Evolutionary conservation across 768 basidiomycete genomes (phyloP).

Genomic region (Melanogaster broomeanus): DNA sequence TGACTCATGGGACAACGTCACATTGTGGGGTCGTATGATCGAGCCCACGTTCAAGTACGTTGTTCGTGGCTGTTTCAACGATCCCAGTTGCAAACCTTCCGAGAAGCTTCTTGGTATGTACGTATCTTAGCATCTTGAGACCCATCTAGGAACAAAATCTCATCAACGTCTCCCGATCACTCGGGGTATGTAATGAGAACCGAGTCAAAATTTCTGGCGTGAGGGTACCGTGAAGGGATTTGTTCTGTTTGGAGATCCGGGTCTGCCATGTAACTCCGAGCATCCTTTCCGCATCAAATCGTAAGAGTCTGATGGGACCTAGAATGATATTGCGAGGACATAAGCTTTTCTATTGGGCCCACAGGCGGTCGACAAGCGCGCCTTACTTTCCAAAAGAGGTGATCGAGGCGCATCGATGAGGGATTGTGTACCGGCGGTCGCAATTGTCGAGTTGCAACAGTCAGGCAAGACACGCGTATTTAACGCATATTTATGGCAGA

Average conservation of each 20-base stretch:
- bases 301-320: not conserved
- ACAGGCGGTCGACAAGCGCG: slow-evolving; percentile 8
- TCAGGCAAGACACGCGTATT: slow-evolving; percentile 11
- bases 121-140: too few species aligned
- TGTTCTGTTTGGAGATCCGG: too few species aligned
- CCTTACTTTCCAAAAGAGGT: slow-evolving; percentile 14
- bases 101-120: too few species aligned
- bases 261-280: too few species aligned
- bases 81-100: too few species aligned
- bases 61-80: not conserved
- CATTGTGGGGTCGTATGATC: not conserved
- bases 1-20: not conserved
- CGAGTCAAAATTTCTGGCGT: not conserved
- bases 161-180: not conserved
- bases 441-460: slow-evolving; percentile 9
- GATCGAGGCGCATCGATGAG: slow-evolving; percentile 35
- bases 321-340: not conserved
- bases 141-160: too few species aligned
- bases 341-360: slow-evolving; percentile 18
- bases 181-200: not conserved
- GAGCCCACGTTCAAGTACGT: not conserved
- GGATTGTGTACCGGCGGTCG: slow-evolving; percentile 9
- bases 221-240: not conserved
- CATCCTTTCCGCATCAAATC: not conserved
- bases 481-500: too few species aligned